These are phyloP conservation scores for Gracilaria domingensis DNA, from an alignment of 23 red algal genomes.

Conservation along the genomic window DNA sequence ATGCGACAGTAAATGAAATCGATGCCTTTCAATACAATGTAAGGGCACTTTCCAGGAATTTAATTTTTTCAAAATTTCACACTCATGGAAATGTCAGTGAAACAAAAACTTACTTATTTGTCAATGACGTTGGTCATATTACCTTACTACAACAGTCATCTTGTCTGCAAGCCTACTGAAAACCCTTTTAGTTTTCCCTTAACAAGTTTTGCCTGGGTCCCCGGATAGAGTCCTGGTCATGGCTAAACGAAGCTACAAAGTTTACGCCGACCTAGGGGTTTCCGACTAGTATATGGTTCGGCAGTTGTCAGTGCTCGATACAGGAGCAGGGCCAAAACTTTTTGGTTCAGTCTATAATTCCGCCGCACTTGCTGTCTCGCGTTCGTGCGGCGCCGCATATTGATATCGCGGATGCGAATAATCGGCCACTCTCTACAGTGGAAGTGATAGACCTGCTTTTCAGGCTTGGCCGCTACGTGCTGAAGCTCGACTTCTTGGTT, in stretches of 20 bases:
- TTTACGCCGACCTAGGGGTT: not conserved
- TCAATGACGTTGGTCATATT: too few species aligned
- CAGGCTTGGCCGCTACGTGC: not conserved
- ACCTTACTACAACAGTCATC: too few species aligned
- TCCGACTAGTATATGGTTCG: not conserved
- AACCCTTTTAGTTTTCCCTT: too few species aligned
- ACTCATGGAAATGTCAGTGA: too few species aligned
- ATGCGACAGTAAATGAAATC: too few species aligned
- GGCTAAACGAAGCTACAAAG: slow-evolving; percentile 12
- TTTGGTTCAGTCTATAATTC: not conserved
- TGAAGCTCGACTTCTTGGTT: not conserved
- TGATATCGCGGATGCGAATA: slow-evolving; percentile 18
- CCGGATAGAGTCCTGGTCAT: slow-evolving; percentile 6
- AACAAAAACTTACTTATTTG: too few species aligned
- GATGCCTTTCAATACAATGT: too few species aligned
- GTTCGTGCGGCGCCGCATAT: not conserved
- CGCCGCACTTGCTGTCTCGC: not conserved
- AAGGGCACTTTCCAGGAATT: too few species aligned
- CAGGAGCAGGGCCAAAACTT: slow-evolving; percentile 29
- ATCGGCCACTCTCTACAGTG: not conserved
- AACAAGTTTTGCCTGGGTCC: too few species aligned
- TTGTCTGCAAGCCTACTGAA: too few species aligned
- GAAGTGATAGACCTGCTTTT: not conserved
- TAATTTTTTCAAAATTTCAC: too few species aligned
- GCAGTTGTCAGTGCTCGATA: slow-evolving; percentile 2